These are phyloP conservation scores for Phialophora verrucosa DNA, from an alignment of 2,329 filamentous ascomycete species.

Conservation along the genomic window DNA sequence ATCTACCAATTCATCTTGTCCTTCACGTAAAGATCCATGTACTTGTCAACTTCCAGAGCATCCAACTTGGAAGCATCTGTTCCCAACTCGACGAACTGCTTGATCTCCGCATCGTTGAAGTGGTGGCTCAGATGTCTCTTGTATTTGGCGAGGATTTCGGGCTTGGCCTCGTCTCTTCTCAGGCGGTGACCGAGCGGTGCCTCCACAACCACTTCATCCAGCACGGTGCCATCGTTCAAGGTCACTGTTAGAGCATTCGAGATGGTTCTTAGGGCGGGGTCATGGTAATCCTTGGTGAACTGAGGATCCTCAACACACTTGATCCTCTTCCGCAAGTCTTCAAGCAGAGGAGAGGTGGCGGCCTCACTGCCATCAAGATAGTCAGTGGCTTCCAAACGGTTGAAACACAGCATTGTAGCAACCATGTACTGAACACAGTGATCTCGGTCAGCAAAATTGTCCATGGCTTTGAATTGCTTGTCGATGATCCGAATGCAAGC, in stretches of 20 bases:
- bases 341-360: conserved; percentile 84
- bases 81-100: conserved; percentile 81
- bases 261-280: conserved; percentile 91
- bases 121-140: conserved; percentile 88
- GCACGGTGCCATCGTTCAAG: conserved; percentile 88
- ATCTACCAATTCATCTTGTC: conserved; percentile 50
- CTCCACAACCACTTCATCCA: conserved; percentile 90
- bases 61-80: conserved; percentile 77
- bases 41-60: conserved; percentile 83
- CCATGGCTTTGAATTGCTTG: conserved; percentile 99
- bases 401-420: conserved; percentile 90
- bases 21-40: conserved; percentile 83
- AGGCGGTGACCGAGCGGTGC: conserved; percentile 91
- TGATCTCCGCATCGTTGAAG: conserved; percentile 75
- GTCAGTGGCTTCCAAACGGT: conserved; percentile 89
- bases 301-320: conserved; percentile 94
- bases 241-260: conserved; percentile 95
- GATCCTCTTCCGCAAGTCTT: conserved; percentile 91
- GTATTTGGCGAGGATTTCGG: conserved; percentile 94
- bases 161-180: conserved; percentile 94
- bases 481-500: conserved; percentile 99
- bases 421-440: conserved; percentile 99
- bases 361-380: conserved; percentile 93
- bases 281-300: conserved; percentile 94
- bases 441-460: conserved; percentile 99